Conservation (phyloP, 805 yeast species). For the Starmerella scarabaei region DNA sequence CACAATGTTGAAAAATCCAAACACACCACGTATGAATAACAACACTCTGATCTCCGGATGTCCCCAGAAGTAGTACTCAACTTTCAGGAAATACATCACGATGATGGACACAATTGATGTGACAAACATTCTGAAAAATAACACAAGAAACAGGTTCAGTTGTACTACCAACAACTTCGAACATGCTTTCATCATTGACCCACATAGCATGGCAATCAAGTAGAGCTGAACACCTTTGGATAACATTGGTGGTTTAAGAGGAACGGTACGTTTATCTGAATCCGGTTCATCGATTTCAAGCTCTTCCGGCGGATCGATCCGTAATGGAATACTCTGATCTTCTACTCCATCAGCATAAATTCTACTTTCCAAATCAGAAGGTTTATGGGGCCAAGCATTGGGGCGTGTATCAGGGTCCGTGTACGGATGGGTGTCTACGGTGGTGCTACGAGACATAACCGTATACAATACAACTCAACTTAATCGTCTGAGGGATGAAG, state of each 20-base stretch:
- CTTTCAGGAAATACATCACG: slow-evolving; percentile 41
- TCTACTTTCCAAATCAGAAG: too few relatives aligned
- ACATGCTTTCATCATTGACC: slow-evolving; percentile 19
- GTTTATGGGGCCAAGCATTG: too few relatives aligned
- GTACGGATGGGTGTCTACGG: too few relatives aligned
- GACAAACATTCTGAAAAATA: slow-evolving; percentile 62
- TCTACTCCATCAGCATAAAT: too few relatives aligned
- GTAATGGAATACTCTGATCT: too few relatives aligned
- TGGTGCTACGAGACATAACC: too few relatives aligned
- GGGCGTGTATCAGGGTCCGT: too few relatives aligned
- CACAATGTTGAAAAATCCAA: slow-evolving; percentile 72
- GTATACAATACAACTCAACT: too few relatives aligned
- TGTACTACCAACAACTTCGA: slow-evolving; percentile 16
- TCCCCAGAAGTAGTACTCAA: slow-evolving; percentile 58
- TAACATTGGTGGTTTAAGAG: not conserved
- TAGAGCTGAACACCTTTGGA: slow-evolving; percentile 16
- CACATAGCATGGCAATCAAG: slow-evolving; percentile 16
- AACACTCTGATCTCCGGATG: slow-evolving; percentile 43
- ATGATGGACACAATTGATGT: slow-evolving; percentile 48
- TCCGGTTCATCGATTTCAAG: not conserved
- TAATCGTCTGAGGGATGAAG: too few relatives aligned
- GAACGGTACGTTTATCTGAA: not conserved
- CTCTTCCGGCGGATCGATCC: too few relatives aligned
- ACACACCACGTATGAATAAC: slow-evolving; percentile 48
- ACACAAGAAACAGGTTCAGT: slow-evolving; percentile 29